Evolutionary conservation across 148 eudicot species (phyloP).

Genomic region (Heliosperma pusillum): DNA sequence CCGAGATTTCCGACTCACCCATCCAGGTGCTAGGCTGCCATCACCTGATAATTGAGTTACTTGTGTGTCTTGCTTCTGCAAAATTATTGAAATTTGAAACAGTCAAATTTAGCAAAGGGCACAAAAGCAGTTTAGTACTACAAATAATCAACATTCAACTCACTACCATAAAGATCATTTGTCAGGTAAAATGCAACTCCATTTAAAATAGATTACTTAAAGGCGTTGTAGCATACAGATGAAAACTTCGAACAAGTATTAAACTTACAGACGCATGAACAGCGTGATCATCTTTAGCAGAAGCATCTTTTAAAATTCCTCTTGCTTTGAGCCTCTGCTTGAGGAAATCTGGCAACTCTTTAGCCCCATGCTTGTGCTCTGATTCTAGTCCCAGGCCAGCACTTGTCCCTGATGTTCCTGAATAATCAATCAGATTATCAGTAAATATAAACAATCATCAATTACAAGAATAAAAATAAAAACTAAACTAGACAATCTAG

Average conservation of each 20-base stretch:
- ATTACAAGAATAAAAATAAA: too few relatives aligned
- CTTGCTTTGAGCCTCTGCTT: constrained; percentile 82
- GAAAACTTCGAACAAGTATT: background rate
- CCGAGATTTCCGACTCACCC: constrained; percentile 50
- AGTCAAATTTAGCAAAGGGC: constrained; percentile 3
- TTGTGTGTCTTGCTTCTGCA: constrained; percentile 50
- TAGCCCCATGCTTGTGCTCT: constrained; percentile 38
- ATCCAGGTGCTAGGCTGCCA: constrained; percentile 61
- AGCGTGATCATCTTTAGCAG: constrained; percentile 29
- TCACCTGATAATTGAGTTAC: constrained; percentile 32
- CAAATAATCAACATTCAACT: background rate
- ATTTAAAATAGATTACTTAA: background rate
- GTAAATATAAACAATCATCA: background rate
- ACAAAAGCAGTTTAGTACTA: background rate
- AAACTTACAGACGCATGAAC: constrained; percentile 42
- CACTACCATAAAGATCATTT: background rate
- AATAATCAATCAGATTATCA: constrained; percentile 15
- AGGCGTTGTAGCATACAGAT: background rate
- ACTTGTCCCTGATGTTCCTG: constrained; percentile 36
- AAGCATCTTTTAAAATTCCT: constrained; percentile 71
- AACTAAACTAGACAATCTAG: constrained; percentile 1
- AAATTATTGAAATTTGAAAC: constrained; percentile 15
- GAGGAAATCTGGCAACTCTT: constrained; percentile 78
- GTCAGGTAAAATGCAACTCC: background rate
- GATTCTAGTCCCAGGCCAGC: constrained; percentile 36